Base-by-base conservation (phyloP, 2,329 filamentous ascomycete genomes). In the Huntiella moniliformis region DNA sequence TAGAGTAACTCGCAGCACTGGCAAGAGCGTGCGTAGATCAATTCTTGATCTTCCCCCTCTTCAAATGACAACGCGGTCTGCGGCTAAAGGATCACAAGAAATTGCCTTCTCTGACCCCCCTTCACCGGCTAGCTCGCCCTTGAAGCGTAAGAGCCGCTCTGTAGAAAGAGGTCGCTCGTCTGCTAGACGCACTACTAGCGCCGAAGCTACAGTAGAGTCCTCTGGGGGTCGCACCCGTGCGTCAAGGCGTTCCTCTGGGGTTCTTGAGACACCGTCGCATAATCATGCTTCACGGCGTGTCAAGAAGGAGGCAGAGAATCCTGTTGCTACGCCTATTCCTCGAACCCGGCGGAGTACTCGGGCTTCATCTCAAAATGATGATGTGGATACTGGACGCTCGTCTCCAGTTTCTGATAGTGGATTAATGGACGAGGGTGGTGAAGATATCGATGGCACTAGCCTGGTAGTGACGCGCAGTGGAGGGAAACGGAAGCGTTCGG, bases 21-120 rank as follows among this genome's bases (percentile, higher is more conserved):
- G 16, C 11, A 32, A 15, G 28, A 38, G 13, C 5, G 18, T 16
- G 10, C 45, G 45, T 36, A 47, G 45, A 17, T 38, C 47, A 5
- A n/a, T 38, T 4, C 34, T 32, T 2, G 39, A 49, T 4, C 13
- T 49, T 1, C 47, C 47, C 4, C 44, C 47, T n/a, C 44, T 49
- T 3, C 44, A 42, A 5, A 49, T 49, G 38, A 49, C 44, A 12
- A 49, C 47, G 3, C 38, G 47, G 12, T 49, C 47, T 5, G 40
- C 44, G 4, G 35, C 40, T n/a, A n/a, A 44, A 10, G 42, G 35
- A 11, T 45, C 36, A 3, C 36, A 45, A 10, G 32, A 39, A 13
- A 4, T 38, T 10, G 43, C 18, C 5, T 36, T 49, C 6, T 32
- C 28, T n/a, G 44, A 40, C 11, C 15, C 28, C 12, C 45, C 36